phyloP scores from a whole-genome alignment of 768 basidiomycete genomes.

The Leucosporidium scottii region DNA sequence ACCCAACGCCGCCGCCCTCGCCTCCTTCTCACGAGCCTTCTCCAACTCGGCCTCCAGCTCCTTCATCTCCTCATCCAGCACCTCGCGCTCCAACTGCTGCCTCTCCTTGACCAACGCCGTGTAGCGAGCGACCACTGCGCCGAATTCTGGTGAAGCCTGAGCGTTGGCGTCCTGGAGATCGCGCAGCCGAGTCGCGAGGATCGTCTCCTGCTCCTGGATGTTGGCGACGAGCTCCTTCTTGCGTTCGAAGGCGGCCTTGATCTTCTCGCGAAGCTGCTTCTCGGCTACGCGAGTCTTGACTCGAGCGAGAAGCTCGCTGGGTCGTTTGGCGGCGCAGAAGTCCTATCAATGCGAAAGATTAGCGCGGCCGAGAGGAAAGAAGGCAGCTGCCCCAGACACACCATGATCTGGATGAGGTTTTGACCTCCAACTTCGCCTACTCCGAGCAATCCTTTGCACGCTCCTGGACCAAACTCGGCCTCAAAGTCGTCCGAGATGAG shows the following conservation, averaged over 20 bases:
- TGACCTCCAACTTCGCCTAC: constrained; percentile 28
- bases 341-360: not conserved
- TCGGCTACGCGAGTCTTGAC: constrained; percentile 26
- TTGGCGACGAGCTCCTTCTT: constrained; percentile 13
- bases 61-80: not conserved
- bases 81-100: not conserved
- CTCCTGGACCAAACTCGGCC: constrained; percentile 25
- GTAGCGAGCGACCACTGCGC: not conserved
- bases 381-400: not conserved
- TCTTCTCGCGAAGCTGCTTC: constrained; percentile 25
- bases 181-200: not conserved
- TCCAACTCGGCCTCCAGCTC: not conserved
- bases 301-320: constrained; percentile 20
- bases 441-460: constrained; percentile 25
- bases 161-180: not conserved
- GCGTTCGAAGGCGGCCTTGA: not conserved
- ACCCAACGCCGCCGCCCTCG: constrained; percentile 12
- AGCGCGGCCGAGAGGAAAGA: not conserved
- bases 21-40: constrained; percentile 10
- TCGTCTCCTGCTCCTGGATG: constrained; percentile 5
- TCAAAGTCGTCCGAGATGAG: constrained; percentile 33
- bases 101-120: not conserved
- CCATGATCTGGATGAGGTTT: constrained; percentile 26
- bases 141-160: not conserved
- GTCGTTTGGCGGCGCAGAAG: constrained; percentile 23